These are phyloP conservation scores for Acmispon strigosus DNA, from an alignment of 306 rosid genomes.

Conservation along the genomic window DNA sequence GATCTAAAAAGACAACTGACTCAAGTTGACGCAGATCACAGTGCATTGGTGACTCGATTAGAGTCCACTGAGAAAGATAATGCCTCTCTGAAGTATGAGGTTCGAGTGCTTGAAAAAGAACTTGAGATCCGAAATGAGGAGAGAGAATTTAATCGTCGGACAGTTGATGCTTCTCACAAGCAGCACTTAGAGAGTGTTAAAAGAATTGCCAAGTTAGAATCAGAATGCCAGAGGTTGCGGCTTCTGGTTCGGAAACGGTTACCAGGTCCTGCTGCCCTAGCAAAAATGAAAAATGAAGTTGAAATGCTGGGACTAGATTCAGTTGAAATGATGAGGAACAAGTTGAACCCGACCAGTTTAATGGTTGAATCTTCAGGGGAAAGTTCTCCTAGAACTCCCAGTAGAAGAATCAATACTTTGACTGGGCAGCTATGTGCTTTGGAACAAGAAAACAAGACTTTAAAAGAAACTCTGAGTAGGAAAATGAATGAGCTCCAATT, in stretches of 20 bases:
- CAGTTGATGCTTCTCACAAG: constrained; percentile 70
- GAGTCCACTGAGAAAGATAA: constrained; percentile 66
- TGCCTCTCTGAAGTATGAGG: constrained; percentile 60
- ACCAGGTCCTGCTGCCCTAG: constrained; percentile 90
- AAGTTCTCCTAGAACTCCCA: constrained; percentile 46
- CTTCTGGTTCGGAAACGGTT: constrained; percentile 72
- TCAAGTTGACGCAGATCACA: constrained; percentile 50
- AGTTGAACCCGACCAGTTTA: constrained; percentile 36
- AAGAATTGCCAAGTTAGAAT: constrained; percentile 74
- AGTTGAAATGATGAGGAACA: constrained; percentile 46
- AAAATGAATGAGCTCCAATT: constrained; percentile 64
- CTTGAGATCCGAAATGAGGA: constrained; percentile 91
- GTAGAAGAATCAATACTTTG: constrained; percentile 33
- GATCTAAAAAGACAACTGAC: constrained; percentile 53
- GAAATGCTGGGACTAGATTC: constrained; percentile 70
- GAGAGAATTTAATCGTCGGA: constrained; percentile 68
- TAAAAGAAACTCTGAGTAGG: constrained; percentile 58
- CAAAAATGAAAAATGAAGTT: constrained; percentile 82
- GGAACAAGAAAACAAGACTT: constrained; percentile 73
- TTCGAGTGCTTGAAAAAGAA: constrained; percentile 83
- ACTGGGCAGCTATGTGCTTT: constrained; percentile 51
- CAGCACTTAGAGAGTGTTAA: constrained; percentile 67
- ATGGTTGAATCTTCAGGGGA: constrained; percentile 39
- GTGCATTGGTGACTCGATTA: constrained; percentile 50
- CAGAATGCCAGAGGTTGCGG: constrained; percentile 90